Percentiles rank a stretch among this genome's conserved stretches.
Conservation (phyloP, 495 filamentous ascomycete genomes). For the Daldinia decipiens region DNA sequence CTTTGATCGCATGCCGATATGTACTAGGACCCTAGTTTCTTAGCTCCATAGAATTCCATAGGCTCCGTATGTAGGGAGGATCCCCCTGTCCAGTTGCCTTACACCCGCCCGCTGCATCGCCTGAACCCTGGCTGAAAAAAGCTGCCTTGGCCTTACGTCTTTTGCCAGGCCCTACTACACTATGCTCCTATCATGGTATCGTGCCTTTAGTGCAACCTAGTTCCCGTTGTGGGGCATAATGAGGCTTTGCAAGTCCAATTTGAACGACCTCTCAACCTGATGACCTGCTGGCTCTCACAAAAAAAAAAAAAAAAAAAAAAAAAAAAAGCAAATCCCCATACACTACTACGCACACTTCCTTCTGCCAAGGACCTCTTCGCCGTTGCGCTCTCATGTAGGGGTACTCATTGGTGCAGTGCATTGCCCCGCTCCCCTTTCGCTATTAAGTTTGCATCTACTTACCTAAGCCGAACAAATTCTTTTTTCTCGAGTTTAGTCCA, state of each 20-base stretch:
- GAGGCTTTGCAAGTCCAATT: slow-evolving; percentile 48
- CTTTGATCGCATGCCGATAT: slow-evolving; percentile 27
- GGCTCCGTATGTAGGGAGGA: neutral
- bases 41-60: slow-evolving; percentile 13
- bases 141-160: slow-evolving; percentile 27
- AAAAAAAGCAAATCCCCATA: slow-evolving; percentile 6
- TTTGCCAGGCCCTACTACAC: slow-evolving; percentile 19
- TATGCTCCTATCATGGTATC: slow-evolving; percentile 30
- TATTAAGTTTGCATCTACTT: slow-evolving; percentile 26
- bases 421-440: neutral
- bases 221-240: slow-evolving; percentile 50
- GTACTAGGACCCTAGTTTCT: slow-evolving; percentile 24
- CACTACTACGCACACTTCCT: neutral
- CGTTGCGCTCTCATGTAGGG: neutral
- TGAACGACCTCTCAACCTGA: slow-evolving; percentile 38
- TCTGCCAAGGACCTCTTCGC: neutral
- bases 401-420: neutral
- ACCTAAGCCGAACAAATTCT: slow-evolving; percentile 30
- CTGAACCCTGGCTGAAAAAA: slow-evolving; percentile 35
- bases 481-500: slow-evolving; percentile 19
- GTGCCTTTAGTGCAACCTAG: slow-evolving; percentile 46
- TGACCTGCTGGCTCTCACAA: slow-evolving; percentile 7
- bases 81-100: slow-evolving; percentile 29
- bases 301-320: slow-evolving; percentile 22
- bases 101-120: slow-evolving; percentile 25